Conservation (phyloP, 2,329 filamentous ascomycete genomes). For the Rutstroemia sp. region DNA sequence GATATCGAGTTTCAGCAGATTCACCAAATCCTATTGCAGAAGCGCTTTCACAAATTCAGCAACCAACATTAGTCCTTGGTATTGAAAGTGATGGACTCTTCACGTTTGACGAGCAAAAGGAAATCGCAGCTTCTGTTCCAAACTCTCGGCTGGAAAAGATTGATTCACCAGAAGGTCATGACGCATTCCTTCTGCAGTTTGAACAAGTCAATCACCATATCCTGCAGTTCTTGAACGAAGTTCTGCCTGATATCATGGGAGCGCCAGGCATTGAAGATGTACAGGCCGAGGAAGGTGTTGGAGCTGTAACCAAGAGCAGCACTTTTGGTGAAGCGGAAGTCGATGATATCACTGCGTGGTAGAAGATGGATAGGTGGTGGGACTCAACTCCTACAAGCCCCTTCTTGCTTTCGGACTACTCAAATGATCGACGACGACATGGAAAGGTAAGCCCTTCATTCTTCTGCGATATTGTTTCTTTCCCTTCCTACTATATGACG, state of each 20-base stretch:
- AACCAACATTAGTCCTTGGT: slow-evolving; percentile 84
- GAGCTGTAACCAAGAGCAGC: slow-evolving; percentile 71
- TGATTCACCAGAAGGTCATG: slow-evolving; percentile 89
- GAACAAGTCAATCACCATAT: slow-evolving; percentile 92
- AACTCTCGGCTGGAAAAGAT: slow-evolving; percentile 76
- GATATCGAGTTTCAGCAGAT: slow-evolving; percentile 49
- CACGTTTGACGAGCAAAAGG: slow-evolving; percentile 93
- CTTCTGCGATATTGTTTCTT: background rate
- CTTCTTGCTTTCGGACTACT: background rate
- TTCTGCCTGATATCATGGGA: slow-evolving; percentile 82
- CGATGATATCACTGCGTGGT: slow-evolving; percentile 95
- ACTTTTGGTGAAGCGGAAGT: slow-evolving; percentile 95
- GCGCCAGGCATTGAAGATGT: slow-evolving; percentile 40
- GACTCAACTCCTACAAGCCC: background rate
- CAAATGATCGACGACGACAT: background rate
- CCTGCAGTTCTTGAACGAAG: slow-evolving; percentile 72
- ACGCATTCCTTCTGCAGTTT: slow-evolving; percentile 93
- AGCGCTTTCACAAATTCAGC: slow-evolving; percentile 74
- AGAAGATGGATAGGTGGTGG: slow-evolving; percentile 22
- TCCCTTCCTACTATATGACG: slow-evolving; percentile 56
- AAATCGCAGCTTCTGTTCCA: slow-evolving; percentile 75
- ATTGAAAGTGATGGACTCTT: slow-evolving; percentile 96
- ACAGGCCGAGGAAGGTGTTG: slow-evolving; percentile 42
- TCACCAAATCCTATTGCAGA: slow-evolving; percentile 48
- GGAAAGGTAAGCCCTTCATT: background rate